Evolutionary conservation across 202 grass and related monocot genomes (phyloP).

Genomic region (Panicum hallii): DNA sequence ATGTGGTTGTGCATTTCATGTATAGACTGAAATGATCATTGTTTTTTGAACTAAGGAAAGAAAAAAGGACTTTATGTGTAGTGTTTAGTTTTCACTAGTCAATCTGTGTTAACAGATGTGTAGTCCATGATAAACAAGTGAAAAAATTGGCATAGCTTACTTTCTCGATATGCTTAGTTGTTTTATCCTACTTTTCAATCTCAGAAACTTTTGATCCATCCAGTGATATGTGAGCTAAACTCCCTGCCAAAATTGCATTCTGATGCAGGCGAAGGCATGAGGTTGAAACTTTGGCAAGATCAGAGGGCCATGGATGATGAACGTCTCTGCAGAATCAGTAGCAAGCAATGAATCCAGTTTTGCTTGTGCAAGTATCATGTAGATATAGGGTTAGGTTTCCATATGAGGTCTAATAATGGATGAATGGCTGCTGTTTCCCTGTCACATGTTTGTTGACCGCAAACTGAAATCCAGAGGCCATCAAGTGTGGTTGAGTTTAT

Average conservation of each 20-base stretch:
- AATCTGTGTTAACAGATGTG: background rate
- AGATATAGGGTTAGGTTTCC: slow-evolving; percentile 56
- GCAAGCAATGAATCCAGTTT: slow-evolving; percentile 58
- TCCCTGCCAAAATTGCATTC: slow-evolving; percentile 7
- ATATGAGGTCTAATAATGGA: slow-evolving; percentile 44
- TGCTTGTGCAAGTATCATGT: slow-evolving; percentile 54
- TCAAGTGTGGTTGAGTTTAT: slow-evolving; percentile 46
- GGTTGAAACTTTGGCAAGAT: background rate
- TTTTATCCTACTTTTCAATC: background rate
- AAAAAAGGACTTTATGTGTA: background rate
- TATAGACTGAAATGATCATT: background rate
- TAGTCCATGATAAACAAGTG: slow-evolving; percentile 9
- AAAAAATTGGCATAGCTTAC: background rate
- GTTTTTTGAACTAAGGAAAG: slow-evolving; percentile 12
- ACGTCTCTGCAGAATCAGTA: slow-evolving; percentile 46
- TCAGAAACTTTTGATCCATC: background rate
- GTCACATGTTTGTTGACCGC: slow-evolving; percentile 39
- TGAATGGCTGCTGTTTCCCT: slow-evolving; percentile 43
- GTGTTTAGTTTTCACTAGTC: slow-evolving; percentile 1
- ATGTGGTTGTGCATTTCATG: background rate
- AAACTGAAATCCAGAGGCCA: slow-evolving; percentile 35
- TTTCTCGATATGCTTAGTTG: background rate
- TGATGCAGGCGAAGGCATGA: slow-evolving; percentile 63
- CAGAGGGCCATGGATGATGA: slow-evolving; percentile 40
- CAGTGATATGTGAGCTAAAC: background rate